Evolutionary conservation across 2,329 filamentous ascomycete species (phyloP), one percentile per base, ranked within the genome.

Genomic region (Pleurostoma richardsiae): DNA sequence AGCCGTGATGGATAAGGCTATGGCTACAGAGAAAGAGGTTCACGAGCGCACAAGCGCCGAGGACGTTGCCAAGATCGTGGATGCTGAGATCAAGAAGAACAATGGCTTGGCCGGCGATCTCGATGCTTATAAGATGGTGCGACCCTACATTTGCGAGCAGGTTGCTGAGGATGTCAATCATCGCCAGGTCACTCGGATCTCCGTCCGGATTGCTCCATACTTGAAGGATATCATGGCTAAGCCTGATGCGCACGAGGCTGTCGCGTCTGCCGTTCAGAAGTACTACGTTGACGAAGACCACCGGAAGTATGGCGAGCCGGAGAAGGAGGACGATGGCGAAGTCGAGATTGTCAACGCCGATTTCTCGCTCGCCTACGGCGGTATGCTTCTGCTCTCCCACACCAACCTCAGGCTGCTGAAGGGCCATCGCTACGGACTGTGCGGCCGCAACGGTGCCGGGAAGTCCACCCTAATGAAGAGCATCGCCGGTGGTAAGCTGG

Each of bases 401-500:
- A 96, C 94, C 55, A 97, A 96, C 66, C 76, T 99, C 40, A 85
- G 90, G 39, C 82, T 99, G 6, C 80, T 97, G 60, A 96, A 97
- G 76, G 94, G 94, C 48, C 94, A 97, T 69, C 86, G 94, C 49
- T 99, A 99, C 64, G 94, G 94, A 66, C 87, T 99, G 19, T 96
- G 92, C 61, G 94, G 94, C 59, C 88, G 92, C 59, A 99, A 99
- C 66, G 94, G 94, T 73, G 90, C 91, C 48, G 94, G 94, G 63
- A 99, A 99, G 74, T 97, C 94, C n/a, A 99, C 94, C 1, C 80
- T 99, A 49, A 97, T 99, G 94, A 88, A 90, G 64, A 90, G 88
- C 65, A 99, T 99, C 59, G 88, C 94, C 43, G 86, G 86, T 49
- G 92, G 91, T 62, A 99, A 99, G 77, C 80, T 99, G 4, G 94